phyloP scores from a whole-genome alignment of 2,329 filamentous ascomycete species.

The Magnaporthiopsis incrustans region DNA sequence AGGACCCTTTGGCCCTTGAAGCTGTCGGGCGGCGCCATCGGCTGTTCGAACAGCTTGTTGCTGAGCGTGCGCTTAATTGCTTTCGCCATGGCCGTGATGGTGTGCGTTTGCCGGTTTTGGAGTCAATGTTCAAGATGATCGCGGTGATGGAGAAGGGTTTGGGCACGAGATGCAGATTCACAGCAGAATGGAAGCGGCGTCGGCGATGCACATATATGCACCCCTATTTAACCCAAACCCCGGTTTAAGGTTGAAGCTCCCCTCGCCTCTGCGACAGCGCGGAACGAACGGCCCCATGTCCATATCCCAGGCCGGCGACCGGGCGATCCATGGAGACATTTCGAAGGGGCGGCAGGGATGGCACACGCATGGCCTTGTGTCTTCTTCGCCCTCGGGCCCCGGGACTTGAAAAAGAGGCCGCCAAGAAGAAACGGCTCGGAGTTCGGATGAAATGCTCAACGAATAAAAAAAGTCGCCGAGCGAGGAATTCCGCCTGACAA shows the following conservation, averaged over 20 bases:
- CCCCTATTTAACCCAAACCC: not conserved
- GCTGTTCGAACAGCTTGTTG: constrained; percentile 18
- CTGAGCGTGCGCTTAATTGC: not conserved
- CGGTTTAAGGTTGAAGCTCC: not conserved
- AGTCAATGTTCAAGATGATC: not conserved
- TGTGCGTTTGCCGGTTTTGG: not conserved
- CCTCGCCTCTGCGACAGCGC: not conserved
- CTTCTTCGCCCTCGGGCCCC: not conserved
- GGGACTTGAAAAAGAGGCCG: not conserved
- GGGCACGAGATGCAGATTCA: not conserved
- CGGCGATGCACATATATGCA: not conserved
- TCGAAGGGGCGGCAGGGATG: not conserved
- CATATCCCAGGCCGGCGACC: not conserved
- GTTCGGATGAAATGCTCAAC: not conserved
- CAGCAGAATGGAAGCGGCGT: not conserved
- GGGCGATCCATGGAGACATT: not conserved
- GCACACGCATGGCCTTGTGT: not conserved
- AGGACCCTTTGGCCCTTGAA: constrained; percentile 24
- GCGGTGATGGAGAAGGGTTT: not conserved
- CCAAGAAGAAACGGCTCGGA: not conserved
- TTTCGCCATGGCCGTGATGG: not conserved
- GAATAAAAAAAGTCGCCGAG: not conserved
- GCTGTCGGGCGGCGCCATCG: constrained; percentile 15
- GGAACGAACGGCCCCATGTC: not conserved
- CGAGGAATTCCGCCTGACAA: too few species aligned